Evolutionary conservation across 1,139 yeast genomes (phyloP), one percentile per base, ranked within the genome.

Genomic region (Ogataea hybrid): DNA sequence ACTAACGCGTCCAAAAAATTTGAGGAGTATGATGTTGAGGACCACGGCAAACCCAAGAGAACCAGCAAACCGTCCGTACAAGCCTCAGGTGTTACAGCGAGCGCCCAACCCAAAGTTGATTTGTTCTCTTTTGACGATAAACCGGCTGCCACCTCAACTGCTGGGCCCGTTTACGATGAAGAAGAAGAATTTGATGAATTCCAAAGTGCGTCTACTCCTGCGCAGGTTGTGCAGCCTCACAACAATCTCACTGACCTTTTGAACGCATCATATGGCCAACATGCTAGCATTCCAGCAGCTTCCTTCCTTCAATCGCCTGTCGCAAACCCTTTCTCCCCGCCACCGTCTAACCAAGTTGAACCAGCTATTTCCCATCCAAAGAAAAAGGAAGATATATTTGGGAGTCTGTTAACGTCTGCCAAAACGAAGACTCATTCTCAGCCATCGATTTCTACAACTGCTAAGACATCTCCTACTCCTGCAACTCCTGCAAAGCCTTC

Each of bases 151-250:
- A 21, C 39, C 8, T 47, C 38, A 17, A 27, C 40, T 18, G 32
- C 46, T 11, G 40, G 31, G 8, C 22, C 35, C 11, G 28, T 16
- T n/a, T 34, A 35, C n/a, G 46, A 48, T 16, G 46, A 41, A 49
- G 85, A 80, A 32, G 97, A 89, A 54, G 97, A 90, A 32, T 90
- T 90, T 64, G 96, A 87, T 52, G 97, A 92, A 54, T 90, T 90
- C 74, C 97, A 90, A 64, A 80, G 86, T 41, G 95, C 96, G 4
- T 76, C 75, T 44, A 78, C 61, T 9, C 23, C 43, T 22, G 25
- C 10, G n/a, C 50, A 6, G 52, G 51, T 12, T 50, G 32, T 11
- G 14, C 8, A 46, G 12, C 42, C 48, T 27, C 48, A 70, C n/a
- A 64, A 56, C 53, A 67, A 65, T 52, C 63, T 73, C 43, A 64